Base-by-base conservation (phyloP, 805 yeast genomes). In the Pichia kluyveri region DNA sequence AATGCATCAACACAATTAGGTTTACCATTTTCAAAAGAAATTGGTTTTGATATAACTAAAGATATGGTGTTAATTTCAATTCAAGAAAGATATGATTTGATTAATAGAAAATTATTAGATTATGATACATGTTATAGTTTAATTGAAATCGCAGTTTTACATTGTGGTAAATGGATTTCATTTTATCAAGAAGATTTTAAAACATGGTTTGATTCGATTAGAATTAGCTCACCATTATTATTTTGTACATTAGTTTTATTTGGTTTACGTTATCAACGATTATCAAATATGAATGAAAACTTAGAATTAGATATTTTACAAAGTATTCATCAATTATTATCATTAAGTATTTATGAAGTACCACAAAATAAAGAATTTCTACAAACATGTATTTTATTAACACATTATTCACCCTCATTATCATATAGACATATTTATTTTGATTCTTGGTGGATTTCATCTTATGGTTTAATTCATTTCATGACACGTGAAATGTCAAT, bases 361-460 rank as follows among this genome's bases (percentile, higher is more conserved):
- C 76, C 75, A 1, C 76, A 70, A 42, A 53, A 61, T 42, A 71
- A 69, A 39, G 69, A 81, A 56, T 80, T 78, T 57, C 59, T 83
- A 48, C 88, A 84, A 60, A 78, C 83, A 0, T 59, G 82, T 46
- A 83, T 82, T 6, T 69, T 83, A 10, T 55, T 83, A 23, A 72
- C 86, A 0, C 75, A 80, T 27, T 80, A 80, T 59, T 76, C 82
- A 30, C 65, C 77, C 27, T 77, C 86, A 1, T 62, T 83, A 9
- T 74, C 85, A 4, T 69, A 77, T 17, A 70, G 70, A 4, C 69
- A 70, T 37, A 58, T 77, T 45, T 73, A 74, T 42, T 68, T 83
- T 41, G 91, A 84, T 59, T 80, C 83, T 1, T 84, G 91, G 91
- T 70, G 71, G 49, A 60, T 82, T 32, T 78, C 86, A 1, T 80